These are phyloP conservation scores for Chaetomidium leptoderma DNA, from an alignment of 495 filamentous ascomycete genomes.

Conservation along the genomic window DNA sequence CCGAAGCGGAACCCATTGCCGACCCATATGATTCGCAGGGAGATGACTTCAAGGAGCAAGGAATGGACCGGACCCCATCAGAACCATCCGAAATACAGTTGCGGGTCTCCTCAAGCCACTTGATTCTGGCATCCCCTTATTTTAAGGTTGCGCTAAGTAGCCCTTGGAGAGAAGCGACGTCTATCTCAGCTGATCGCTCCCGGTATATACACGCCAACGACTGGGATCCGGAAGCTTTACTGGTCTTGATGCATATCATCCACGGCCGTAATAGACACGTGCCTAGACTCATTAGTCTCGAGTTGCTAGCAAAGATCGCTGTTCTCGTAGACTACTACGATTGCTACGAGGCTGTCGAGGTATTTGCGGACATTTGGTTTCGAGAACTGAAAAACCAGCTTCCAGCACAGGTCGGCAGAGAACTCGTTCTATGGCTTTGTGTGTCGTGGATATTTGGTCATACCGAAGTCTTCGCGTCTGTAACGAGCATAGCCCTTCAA, in stretches of 20 bases:
- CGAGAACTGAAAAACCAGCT: no score
- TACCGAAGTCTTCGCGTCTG: no score
- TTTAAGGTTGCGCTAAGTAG: neutral
- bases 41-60: neutral
- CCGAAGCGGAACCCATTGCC: neutral
- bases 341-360: no score
- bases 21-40: neutral
- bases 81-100: neutral
- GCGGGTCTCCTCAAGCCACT: neutral
- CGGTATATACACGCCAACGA: neutral
- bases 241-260: conserved; percentile 1
- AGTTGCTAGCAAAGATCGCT: no score
- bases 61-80: neutral
- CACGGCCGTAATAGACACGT: neutral
- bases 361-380: no score
- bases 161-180: conserved; percentile 1
- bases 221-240: neutral
- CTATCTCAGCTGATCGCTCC: neutral
- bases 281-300: no score
- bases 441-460: no score
- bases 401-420: no score
- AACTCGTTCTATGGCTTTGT: no score
- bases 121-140: neutral
- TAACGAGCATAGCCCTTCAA: no score
- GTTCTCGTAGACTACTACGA: no score